Evolutionary conservation across 2,329 filamentous ascomycete genomes (phyloP).

Genomic region (Cryphonectria carpinicola): DNA sequence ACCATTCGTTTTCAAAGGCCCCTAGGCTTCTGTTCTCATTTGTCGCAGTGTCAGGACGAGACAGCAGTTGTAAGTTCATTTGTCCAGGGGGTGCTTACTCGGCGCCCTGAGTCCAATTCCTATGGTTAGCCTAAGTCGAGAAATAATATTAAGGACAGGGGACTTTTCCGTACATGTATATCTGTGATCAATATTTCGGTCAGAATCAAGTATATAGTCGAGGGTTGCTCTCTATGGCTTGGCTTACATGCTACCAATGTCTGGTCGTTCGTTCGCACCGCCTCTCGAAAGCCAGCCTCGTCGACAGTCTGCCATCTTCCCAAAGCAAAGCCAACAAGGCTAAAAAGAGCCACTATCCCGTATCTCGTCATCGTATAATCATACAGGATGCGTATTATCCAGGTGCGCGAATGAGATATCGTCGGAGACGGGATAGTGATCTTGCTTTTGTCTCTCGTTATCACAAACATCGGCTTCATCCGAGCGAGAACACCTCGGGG

Average conservation of each 20-base stretch:
- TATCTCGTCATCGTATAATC: conserved; percentile 1
- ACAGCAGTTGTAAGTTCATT: background rate
- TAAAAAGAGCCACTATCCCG: background rate
- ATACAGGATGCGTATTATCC: background rate
- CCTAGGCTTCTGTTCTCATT: background rate
- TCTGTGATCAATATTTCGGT: background rate
- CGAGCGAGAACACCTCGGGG: background rate
- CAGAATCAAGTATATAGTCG: background rate
- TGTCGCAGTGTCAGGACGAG: background rate
- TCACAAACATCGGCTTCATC: background rate
- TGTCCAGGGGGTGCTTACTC: background rate
- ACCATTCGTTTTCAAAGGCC: conserved; percentile 20
- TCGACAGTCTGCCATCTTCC: conserved; percentile 20
- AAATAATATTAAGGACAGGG: background rate
- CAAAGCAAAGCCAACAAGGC: background rate
- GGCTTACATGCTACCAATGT: conserved; percentile 26
- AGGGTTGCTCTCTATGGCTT: background rate
- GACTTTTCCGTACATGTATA: background rate
- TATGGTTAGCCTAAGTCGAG: background rate
- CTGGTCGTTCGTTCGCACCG: conserved; percentile 10
- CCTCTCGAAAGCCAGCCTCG: conserved; percentile 13
- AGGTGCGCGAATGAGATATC: background rate
- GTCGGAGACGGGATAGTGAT: background rate
- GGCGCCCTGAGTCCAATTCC: background rate
- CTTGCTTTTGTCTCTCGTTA: background rate